phyloP scores from a whole-genome alignment of 768 basidiomycete genomes.

The Trametes meyenii region DNA sequence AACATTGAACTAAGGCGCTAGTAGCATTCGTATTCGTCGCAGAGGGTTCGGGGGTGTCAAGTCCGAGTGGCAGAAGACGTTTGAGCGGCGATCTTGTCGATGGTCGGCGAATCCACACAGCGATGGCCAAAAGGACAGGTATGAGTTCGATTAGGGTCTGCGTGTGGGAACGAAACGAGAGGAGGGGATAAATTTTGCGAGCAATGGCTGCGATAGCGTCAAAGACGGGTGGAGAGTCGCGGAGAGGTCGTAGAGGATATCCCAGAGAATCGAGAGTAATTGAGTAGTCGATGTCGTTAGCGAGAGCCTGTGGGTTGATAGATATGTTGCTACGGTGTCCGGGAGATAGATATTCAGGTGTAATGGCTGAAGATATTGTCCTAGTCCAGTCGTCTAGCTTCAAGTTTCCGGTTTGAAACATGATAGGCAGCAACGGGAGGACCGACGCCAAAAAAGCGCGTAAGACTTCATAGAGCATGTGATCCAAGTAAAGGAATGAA shows the following conservation, averaged over 20 bases:
- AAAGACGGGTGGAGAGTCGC: not conserved
- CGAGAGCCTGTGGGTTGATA: not conserved
- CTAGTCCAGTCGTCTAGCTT: not conserved
- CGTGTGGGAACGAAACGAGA: not conserved
- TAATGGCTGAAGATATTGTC: not conserved
- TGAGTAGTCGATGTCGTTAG: not conserved
- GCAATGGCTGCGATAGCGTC: not conserved
- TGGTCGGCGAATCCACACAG: not conserved
- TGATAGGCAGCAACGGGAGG: not conserved
- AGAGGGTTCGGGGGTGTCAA: no score
- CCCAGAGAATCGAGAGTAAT: not conserved
- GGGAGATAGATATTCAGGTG: not conserved
- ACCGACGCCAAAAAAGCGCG: slow-evolving; percentile 8
- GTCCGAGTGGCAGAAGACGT: no score
- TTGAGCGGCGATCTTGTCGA: no score
- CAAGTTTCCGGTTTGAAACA: not conserved
- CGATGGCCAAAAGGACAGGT: not conserved
- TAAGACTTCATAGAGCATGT: not conserved
- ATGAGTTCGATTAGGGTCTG: not conserved
- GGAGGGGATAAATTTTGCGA: not conserved
- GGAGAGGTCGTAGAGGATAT: not conserved
- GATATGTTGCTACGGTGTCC: not conserved
- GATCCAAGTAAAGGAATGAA: not conserved
- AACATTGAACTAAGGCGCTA: no score
- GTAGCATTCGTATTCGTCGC: no score